Evolutionary conservation across 495 filamentous ascomycete species (phyloP), one percentile per base, ranked within the genome.

Genomic region (Penicillium pulvis): DNA sequence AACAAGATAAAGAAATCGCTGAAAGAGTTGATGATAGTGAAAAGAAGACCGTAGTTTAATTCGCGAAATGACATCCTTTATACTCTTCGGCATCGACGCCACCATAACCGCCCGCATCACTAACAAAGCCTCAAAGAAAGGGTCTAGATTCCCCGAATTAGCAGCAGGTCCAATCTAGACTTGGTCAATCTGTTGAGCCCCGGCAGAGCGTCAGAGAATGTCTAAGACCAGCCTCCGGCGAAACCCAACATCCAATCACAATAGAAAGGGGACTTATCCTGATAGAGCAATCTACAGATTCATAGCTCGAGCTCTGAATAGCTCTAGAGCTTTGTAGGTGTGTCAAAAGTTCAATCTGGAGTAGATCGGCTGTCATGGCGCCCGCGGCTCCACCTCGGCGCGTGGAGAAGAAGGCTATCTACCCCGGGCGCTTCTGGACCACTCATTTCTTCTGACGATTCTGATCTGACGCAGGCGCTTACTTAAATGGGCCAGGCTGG

Each of bases 401-500:
- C 70, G 62, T 75, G 65, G 59, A 62, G 53, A 20, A 14, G 50
- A 53, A 59, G 44, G 61, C 61, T 56, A 54, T 48, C 52, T 61
- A 9, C 56, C 58, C 28, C 60, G 66, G 59, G 50, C 51, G 48
- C 48, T 49, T 71, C 60, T 63, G 64, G 67, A 62, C 73, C 73
- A 74, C 66, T 66, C 62, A 55, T 59, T 65, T 51, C 53, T 11
- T 17, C 43, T 53, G 58, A 55, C 45, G 58, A 53, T 52, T 31
- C 50, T 11, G 30, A 67, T 62, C 64, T 71, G 70, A 74, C 47
- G 68, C 73, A 63, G 58, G 61, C 61, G 64, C 55, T 49, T 62
- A 41, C 24, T 30, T 30, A 39, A 41, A 47, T 58, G 39, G n/a
- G 39, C 42, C 33, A 33, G 54, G 50, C 30, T 48, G 50, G 24